Evolutionary conservation across 2,329 filamentous ascomycete species (phyloP), one percentile per base, ranked within the genome.

Genomic region (Corynespora cassiicola): DNA sequence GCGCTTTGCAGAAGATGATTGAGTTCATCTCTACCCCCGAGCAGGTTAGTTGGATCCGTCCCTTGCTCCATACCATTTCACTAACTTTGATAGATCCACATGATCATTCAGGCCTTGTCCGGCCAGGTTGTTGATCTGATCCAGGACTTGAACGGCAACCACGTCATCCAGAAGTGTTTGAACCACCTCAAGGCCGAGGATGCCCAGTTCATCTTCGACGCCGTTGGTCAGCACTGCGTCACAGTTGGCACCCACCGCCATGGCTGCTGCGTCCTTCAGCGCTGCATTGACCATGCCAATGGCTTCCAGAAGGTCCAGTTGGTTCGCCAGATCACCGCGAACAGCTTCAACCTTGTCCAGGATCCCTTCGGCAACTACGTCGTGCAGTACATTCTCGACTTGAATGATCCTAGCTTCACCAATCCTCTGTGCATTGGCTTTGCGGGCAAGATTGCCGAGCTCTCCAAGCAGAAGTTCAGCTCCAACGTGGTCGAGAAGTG

Each of bases 321-420:
- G 47, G 90, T 99, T 51, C 76, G 81, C 44, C 82, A 88, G 63
- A 97, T 99, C 68, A 96, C 91, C 1, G 78, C 85, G 37, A 87
- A 96, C 64, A 90, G 91, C n/a, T 87, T 89, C 52, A 77, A 86
- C 23, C 82, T 99, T 8, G 90, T 99, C 14, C 90, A 96, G 68
- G 94, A 99, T 67, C 92, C 94, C 0, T 99, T 96, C 56, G 94
- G 94, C 63, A 99, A 99, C 72, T 99, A 99, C 53, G 94, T 99
- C 33, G 88, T 99, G 33, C 94, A 99, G 73, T 99, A 99, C 74
- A 97, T 99, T 63, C 68, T 99, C 54, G 94, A 97, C 65, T 80
- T 97, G 37, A 90, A 90, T 52, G 90, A 99, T 63, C 78, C 86
- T 9, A 77, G 77, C 54, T 96, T 96, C 72, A 96, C 92, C 1